Evolutionary conservation across 352 stramenopile species (phyloP).

Genomic region (Poterioochromonas sp.): DNA sequence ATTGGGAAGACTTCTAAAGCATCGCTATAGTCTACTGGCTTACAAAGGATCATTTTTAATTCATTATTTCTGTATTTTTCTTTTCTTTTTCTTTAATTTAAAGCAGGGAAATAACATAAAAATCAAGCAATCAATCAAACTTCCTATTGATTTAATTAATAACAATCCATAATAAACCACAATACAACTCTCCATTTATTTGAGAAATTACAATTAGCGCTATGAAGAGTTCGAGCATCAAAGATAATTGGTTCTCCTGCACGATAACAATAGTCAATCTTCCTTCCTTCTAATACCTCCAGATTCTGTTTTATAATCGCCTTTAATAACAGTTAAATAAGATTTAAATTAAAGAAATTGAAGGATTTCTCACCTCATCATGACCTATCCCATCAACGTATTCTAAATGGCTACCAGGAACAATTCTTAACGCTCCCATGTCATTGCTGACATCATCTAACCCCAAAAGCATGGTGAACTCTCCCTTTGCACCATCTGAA

Average conservation of each 20-base stretch:
- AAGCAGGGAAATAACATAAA: no score
- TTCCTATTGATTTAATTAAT: slow-evolving; percentile 8
- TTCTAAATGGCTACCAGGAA: not conserved
- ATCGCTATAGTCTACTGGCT: no score
- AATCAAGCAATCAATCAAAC: no score
- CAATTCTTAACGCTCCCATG: not conserved
- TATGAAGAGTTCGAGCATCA: slow-evolving; percentile 22
- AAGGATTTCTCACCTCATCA: not conserved
- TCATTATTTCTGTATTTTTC: no score
- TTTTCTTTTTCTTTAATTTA: no score
- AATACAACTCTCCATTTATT: slow-evolving; percentile 9
- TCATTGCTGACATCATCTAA: not conserved
- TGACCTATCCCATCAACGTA: slow-evolving; percentile 26
- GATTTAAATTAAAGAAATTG: not conserved
- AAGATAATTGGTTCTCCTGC: slow-evolving; percentile 11
- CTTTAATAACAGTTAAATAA: no score
- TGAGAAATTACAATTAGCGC: slow-evolving; percentile 1
- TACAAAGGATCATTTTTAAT: no score
- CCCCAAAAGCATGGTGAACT: slow-evolving; percentile 3
- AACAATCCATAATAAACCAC: slow-evolving; percentile 28
- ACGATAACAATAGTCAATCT: not conserved
- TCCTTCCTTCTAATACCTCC: not conserved
- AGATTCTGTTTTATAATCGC: not conserved
- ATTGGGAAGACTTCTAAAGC: slow-evolving; percentile 27
- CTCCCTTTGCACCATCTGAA: slow-evolving; percentile 20